phyloP scores from a whole-genome alignment of 2,329 filamentous ascomycete species.

The Diaporthe citrichinensis region DNA sequence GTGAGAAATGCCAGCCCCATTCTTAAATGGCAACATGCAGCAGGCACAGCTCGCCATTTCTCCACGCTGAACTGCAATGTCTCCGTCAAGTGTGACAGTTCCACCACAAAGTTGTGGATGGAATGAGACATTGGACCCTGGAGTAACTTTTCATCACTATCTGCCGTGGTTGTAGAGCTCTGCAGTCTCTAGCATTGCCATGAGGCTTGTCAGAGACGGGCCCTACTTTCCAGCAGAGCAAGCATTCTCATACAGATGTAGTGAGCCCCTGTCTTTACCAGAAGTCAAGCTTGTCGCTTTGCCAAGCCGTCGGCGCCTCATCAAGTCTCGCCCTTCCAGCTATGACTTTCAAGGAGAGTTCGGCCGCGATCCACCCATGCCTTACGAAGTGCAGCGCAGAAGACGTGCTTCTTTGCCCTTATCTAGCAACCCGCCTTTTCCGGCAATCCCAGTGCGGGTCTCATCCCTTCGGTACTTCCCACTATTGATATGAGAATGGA shows the following conservation, averaged over 20 bases:
- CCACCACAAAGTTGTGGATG: neutral
- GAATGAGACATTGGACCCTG: neutral
- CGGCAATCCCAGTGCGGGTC: constrained; percentile 10
- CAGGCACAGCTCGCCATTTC: neutral
- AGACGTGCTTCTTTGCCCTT: constrained; percentile 40
- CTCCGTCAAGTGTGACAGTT: neutral
- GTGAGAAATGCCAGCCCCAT: neutral
- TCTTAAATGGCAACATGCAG: neutral
- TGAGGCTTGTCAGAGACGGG: neutral
- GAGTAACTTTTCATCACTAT: neutral
- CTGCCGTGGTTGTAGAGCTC: neutral
- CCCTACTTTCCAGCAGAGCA: constrained; percentile 14
- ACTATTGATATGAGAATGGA: neutral
- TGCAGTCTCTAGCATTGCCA: neutral
- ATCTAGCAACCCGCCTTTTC: constrained; percentile 39
- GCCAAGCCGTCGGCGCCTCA: constrained; percentile 35
- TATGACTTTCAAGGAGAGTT: constrained; percentile 20
- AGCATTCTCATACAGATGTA: constrained; percentile 41
- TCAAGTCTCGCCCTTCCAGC: constrained; percentile 17
- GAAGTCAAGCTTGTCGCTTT: constrained; percentile 21
- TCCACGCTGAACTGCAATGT: neutral
- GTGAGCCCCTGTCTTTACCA: constrained; percentile 29
- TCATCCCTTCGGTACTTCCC: constrained; percentile 38
- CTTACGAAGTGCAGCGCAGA: neutral
- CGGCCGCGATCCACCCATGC: neutral